phyloP scores from a whole-genome alignment of 2,329 filamentous ascomycete species.

The Xenoacremonium recifei region DNA sequence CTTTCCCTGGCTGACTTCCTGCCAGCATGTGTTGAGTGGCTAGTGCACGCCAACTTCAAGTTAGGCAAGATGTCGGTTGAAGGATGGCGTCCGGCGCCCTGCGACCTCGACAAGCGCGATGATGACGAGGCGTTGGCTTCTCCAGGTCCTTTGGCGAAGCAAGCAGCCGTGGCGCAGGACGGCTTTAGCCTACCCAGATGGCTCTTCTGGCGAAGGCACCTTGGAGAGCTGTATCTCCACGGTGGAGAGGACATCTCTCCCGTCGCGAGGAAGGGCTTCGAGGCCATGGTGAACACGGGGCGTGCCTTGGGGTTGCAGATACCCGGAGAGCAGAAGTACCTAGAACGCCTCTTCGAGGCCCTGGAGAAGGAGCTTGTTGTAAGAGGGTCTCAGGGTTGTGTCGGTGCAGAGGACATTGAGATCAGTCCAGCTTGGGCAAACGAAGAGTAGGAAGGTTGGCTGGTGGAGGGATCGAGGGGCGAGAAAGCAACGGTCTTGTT shows the following conservation, averaged over 20 bases:
- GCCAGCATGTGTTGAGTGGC: not conserved
- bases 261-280: conserved; percentile 9
- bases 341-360: conserved; percentile 6
- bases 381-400: not conserved
- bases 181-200: conserved; percentile 6
- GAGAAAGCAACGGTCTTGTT: too few relatives aligned
- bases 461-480: too few relatives aligned
- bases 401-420: conserved; percentile 7
- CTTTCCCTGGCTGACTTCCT: not conserved
- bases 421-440: conserved; percentile 8
- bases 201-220: conserved; percentile 10
- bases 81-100: too few relatives aligned
- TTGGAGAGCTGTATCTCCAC: conserved; percentile 5
- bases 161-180: not conserved
- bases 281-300: conserved; percentile 7
- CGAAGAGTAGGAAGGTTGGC: not conserved
- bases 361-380: conserved; percentile 7
- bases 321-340: conserved; percentile 7
- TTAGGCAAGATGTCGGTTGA: not conserved
- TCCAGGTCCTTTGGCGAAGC: not conserved
- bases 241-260: not conserved
- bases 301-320: conserved; percentile 4
- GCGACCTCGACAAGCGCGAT: not conserved
- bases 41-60: not conserved
- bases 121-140: not conserved